Evolutionary conservation across 2,329 filamentous ascomycete genomes (phyloP).

Genomic region (Emydomyces testavorans): DNA sequence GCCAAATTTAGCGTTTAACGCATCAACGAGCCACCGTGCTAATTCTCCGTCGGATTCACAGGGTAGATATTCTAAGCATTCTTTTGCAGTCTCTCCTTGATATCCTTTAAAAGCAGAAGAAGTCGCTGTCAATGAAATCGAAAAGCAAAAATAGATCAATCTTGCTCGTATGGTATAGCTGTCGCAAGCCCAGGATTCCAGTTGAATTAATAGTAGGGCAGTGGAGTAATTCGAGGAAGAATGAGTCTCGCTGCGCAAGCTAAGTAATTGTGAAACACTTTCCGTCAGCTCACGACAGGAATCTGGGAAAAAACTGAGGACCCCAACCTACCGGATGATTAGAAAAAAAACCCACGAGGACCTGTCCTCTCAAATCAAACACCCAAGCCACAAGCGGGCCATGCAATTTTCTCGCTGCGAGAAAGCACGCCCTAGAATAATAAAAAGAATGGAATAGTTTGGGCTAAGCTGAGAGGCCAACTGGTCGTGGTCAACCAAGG

Average conservation of each 20-base stretch:
- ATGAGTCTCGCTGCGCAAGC: not conserved
- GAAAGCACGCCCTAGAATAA: not conserved
- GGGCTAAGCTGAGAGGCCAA: not conserved
- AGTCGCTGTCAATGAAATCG: not conserved
- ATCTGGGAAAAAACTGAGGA: not conserved
- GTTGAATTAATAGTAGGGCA: not conserved
- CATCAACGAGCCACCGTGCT: not conserved
- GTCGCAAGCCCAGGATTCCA: not conserved
- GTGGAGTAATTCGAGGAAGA: not conserved
- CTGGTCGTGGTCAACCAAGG: not conserved
- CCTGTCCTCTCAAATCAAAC: conserved; percentile 5
- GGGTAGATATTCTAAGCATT: conserved; percentile 1
- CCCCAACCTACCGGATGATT: conserved; percentile 1
- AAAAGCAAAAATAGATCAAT: not conserved
- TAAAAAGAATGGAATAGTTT: not conserved
- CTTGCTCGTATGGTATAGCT: not conserved
- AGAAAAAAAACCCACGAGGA: not conserved
- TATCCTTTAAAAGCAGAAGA: not conserved
- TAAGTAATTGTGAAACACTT: not conserved
- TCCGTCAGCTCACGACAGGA: not conserved
- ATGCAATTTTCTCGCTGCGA: not conserved
- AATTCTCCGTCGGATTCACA: not conserved
- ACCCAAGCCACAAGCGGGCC: not conserved
- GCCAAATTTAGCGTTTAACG: not conserved
- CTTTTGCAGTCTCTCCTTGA: not conserved